Percentiles rank a stretch among this genome's conserved stretches.
phyloP scores from a whole-genome alignment of 169 alveolate genomes.

The Plasmodium adleri region DNA sequence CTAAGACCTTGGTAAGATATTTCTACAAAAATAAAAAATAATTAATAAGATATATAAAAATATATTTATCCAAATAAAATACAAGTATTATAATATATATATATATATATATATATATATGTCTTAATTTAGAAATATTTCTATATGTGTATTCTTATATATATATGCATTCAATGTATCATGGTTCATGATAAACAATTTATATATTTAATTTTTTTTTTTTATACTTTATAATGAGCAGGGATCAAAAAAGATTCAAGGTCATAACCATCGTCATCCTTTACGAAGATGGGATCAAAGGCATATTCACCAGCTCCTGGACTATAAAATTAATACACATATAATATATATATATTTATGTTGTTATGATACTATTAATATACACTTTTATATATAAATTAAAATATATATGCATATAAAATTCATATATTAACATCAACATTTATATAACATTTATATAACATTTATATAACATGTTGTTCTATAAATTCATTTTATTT shows the following conservation, averaged over 20 bases:
- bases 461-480: too few relatives aligned
- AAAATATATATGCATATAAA: neutral
- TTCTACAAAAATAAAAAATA: constrained; percentile 9
- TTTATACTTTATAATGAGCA: constrained; percentile 48
- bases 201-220: neutral
- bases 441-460: too few relatives aligned
- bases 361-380: neutral
- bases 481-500: too few relatives aligned
- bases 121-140: neutral
- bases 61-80: neutral
- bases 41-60: neutral
- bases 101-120: neutral
- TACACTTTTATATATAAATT: neutral
- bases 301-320: constrained; percentile 74
- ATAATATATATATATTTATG: neutral
- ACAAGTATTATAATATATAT: neutral
- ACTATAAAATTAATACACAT: constrained; percentile 5
- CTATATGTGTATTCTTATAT: neutral
- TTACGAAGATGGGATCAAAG: constrained; percentile 43
- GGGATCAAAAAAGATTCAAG: constrained; percentile 52
- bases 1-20: constrained; percentile 34
- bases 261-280: constrained; percentile 72
- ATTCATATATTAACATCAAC: neutral
- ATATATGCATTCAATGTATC: neutral
- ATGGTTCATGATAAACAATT: neutral